Evolutionary conservation across 768 basidiomycete species (phyloP), one percentile per base, ranked within the genome.

Genomic region (Termitomyces sp.): DNA sequence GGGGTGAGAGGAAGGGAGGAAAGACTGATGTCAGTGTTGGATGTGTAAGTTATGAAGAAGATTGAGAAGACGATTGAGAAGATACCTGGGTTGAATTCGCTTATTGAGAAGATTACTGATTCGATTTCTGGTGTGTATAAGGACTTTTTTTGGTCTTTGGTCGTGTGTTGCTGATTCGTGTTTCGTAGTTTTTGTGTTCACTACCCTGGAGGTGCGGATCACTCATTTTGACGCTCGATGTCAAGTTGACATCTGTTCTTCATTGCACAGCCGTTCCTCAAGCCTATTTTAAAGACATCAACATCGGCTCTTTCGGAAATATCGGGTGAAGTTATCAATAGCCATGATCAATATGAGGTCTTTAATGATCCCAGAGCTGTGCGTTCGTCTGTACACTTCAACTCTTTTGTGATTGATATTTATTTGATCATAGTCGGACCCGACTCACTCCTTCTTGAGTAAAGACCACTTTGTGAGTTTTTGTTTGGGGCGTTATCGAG

Each of bases 401-500:
- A n/a, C n/a, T n/a, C n/a, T n/a, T n/a, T n/a, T n/a, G n/a, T 29
- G 29, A 29, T 29, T 29, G 29, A 25, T 21, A 16, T 46, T 16
- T 21, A 2, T 21, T 19, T 19, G n/a, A 25, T 3, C 1, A 1
- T 63, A 90, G 85, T 89, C 86, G 34, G 92, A 95, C 67, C 92
- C 92, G 3, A 95, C 91, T 3, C 91, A 93, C 68, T 92, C 90
- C 3, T 90, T 91, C 77, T 70, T 94, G 70, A 91, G 89, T 68
- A 93, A 93, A 73, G 91, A 94, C 66, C 90, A 94, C 65, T 92
- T 92, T 63, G 89, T 89, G 62, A 65, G 86, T 78, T 11, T n/a
- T 35, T 29, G 35, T 19, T 34, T 11, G 1, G 2, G 31, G 8
- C 23, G 4, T 32, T 21, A 17, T 38, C 34, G 9, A 47, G 45